Evolutionary conservation across 148 eudicot species (phyloP).

Genomic region (Arbutus unedo): DNA sequence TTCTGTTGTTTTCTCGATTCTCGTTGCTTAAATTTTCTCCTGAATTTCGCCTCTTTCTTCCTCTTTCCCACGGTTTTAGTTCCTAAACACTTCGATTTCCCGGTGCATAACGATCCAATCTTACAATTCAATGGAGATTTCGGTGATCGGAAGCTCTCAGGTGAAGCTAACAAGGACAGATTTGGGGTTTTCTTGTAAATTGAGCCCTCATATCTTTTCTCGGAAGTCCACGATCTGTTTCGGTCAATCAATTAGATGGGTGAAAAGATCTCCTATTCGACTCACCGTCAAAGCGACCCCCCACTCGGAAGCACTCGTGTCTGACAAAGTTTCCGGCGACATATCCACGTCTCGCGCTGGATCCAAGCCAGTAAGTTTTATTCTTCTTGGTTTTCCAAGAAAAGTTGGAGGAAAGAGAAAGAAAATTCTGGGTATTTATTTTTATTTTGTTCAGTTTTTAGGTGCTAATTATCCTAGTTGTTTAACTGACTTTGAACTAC

Average conservation of each 20-base stretch:
- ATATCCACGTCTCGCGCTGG: slow-evolving; percentile 7
- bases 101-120: neutral
- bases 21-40: neutral
- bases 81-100: neutral
- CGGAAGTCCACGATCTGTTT: slow-evolving; percentile 17
- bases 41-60: neutral
- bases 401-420: neutral
- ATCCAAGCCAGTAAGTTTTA: slow-evolving; percentile 38
- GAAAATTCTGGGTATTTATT: neutral
- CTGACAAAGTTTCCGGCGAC: slow-evolving; percentile 14
- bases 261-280: slow-evolving; percentile 16
- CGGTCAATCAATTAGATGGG: slow-evolving; percentile 21
- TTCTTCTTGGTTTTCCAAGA: neutral
- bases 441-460: neutral
- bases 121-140: slow-evolving; percentile 21
- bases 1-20: neutral
- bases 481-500: no score
- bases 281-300: slow-evolving; percentile 34
- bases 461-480: neutral
- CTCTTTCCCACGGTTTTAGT: neutral
- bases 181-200: slow-evolving; percentile 23
- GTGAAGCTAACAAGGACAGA: slow-evolving; percentile 26
- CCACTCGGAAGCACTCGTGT: slow-evolving; percentile 15
- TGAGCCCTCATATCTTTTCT: slow-evolving; percentile 16
- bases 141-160: slow-evolving; percentile 42